phyloP scores from a whole-genome alignment of 2,329 filamentous ascomycete genomes.

The Parasarocladium wereldwijsianum region DNA sequence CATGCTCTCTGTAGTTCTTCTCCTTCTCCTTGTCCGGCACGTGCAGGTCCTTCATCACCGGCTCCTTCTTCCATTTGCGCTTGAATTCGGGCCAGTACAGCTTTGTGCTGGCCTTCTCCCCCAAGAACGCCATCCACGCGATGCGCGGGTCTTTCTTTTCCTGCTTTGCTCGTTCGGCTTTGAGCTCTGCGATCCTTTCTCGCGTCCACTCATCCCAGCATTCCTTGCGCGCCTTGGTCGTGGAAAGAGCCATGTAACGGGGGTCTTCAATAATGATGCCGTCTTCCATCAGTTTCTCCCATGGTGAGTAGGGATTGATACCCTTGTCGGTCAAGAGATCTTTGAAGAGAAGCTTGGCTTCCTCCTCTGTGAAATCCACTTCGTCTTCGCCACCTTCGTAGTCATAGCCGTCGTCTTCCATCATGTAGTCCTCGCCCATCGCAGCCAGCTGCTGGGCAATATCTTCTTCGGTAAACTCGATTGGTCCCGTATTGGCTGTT shows the following conservation, averaged over 20 bases:
- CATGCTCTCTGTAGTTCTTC: constrained; percentile 63
- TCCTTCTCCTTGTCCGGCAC: constrained; percentile 66
- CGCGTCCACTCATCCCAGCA: constrained; percentile 75
- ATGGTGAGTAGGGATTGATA: constrained; percentile 78
- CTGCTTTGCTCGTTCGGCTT: constrained; percentile 57
- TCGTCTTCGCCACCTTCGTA: constrained; percentile 63
- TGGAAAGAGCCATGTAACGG: constrained; percentile 71
- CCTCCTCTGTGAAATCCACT: constrained; percentile 55
- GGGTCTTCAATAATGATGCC: constrained; percentile 70
- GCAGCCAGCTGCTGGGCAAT: constrained; percentile 83
- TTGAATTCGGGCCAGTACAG: constrained; percentile 97
- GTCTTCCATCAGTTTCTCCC: constrained; percentile 80
- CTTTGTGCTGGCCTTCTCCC: constrained; percentile 73
- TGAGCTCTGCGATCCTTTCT: constrained; percentile 58
- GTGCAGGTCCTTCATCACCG: constrained; percentile 60
- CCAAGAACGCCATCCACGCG: constrained; percentile 67
- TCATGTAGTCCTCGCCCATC: constrained; percentile 74
- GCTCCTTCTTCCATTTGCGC: constrained; percentile 73
- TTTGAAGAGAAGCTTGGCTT: constrained; percentile 65
- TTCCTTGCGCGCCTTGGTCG: constrained; percentile 67
- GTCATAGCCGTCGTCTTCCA: constrained; percentile 50
- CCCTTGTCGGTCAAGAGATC: constrained; percentile 71
- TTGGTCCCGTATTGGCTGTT: constrained; percentile 38
- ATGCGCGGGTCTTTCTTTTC: constrained; percentile 74
- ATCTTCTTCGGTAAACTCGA: constrained; percentile 89